Base-by-base conservation (phyloP, 2,329 filamentous ascomycete genomes). In the Coniosporium tulheliwenetii region DNA sequence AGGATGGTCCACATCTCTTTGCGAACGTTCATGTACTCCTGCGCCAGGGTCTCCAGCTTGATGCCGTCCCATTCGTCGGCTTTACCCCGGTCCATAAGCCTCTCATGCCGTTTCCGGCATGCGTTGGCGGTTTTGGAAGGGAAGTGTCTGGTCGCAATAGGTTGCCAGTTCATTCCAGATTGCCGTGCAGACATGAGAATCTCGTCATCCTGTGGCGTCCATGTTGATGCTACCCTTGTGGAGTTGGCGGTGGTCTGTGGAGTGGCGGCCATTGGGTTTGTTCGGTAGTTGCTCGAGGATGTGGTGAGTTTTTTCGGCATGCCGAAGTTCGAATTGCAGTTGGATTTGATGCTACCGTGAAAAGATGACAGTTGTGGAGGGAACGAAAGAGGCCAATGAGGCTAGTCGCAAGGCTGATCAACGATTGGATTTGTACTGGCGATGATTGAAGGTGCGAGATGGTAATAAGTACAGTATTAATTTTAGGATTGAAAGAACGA, bases 101-200 rank as follows among this genome's bases (percentile, higher is more conserved):
- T 73, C 62, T 93, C 85, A 52, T 93, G 85, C 41, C 85, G 76
- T 64, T 93, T 93, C 47, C 85, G 82, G 62, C 85, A 93, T 13
- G 86, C 86, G 57, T 91, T 91, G 43, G 80, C 62, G 10, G 70
- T 71, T 66, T 93, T 93, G 56, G 63, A 69, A 1, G 79, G 81
- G 57, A 93, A 93, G 61, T 85, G 76, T 45, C 71, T 74, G 45
- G 70, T 69, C 51, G 85, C 79, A 54, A 93, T 91, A 51, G 84
- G 79, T 41, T 75, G 73, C 85, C 85, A 93, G 61, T 87, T 89
- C 56, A 86, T 71, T 16, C 82, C 81, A 52, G 79, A 75, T 38
- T 79, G 74, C 40, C 85, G 75, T 12, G 84, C 82, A 36, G 67
- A 63, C 46, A 89, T 67, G 36, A 93, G 72, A 32, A 75, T 75